Percentiles rank a stretch among this genome's conserved stretches.
Conservation (phyloP, 352 stramenopile species). For the Globisporangium ultimum region DNA sequence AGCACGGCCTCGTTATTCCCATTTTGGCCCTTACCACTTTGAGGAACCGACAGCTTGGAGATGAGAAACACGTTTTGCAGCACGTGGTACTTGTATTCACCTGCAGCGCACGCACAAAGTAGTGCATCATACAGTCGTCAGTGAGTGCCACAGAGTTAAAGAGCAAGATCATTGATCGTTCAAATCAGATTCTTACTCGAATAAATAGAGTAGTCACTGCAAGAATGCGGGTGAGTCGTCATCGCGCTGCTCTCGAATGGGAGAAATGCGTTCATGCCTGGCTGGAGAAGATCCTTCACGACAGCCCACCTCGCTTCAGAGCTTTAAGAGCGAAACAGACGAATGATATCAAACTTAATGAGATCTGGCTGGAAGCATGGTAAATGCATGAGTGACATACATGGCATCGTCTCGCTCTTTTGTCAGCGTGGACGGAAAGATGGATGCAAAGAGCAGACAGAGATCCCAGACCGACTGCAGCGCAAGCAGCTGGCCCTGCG, state of each 20-base stretch:
- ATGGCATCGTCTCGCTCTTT: constrained; percentile 5
- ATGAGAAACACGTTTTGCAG: constrained; percentile 29
- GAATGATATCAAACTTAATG: neutral
- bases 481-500: constrained; percentile 19
- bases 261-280: constrained; percentile 31
- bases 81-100: constrained; percentile 27
- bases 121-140: neutral
- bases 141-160: neutral
- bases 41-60: constrained; percentile 22
- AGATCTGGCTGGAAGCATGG: no score
- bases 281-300: constrained; percentile 41
- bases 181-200: neutral
- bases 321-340: neutral
- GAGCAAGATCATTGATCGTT: neutral
- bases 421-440: neutral
- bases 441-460: constrained; percentile 12
- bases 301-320: constrained; percentile 42
- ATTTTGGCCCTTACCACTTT: constrained; percentile 8
- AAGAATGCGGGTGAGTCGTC: neutral
- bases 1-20: neutral
- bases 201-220: constrained; percentile 15
- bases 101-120: constrained; percentile 12
- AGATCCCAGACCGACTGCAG: constrained; percentile 21
- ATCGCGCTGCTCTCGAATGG: constrained; percentile 22
- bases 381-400: constrained; percentile 1